Evolutionary conservation across 2,329 filamentous ascomycete genomes (phyloP), one percentile per base, ranked within the genome.

Genomic region (Ilyonectria destructans): DNA sequence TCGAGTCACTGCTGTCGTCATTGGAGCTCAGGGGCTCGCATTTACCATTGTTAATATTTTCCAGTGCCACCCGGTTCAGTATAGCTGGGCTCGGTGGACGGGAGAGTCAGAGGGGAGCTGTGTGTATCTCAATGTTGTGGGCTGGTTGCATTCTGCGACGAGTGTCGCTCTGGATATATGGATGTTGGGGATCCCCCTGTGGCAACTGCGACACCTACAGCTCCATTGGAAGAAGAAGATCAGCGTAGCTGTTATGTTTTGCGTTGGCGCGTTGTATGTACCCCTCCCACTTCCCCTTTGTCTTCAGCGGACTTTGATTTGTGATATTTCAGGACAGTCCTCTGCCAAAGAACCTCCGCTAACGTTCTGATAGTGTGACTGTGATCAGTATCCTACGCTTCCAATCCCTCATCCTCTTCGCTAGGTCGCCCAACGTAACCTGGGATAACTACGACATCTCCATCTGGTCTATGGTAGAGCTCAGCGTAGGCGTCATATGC

Each of bases 321-420:
- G 23, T 49, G 13, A 49, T 49, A 23, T 49, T 49, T 23, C 4
- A 29, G 19, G 19, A 29, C 6, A 29, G 19, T 23, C 6, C 19
- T 49, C 13, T 17, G 4, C 37, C 6, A 49, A 49, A 49, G 19
- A 17, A 49, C 19, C 8, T 29, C 6, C 15, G 15, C 46, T 49
- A 29, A 49, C 46, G 23, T 23, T 29, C 12, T 6, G 17, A 10
- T 49, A 49, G 46, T 23, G 46, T 49, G 19, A 49, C 46, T 23
- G 46, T 49, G 46, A 49, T 49, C 23, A 49, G 46, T 23, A 49
- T 49, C 46, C 46, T 49, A 23, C 46, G 46, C 46, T 49, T 49
- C 8, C 46, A 49, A 29, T 49, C 46, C 19, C 6, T 49, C 23
- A 15, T 49, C 15, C 6, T 15, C 19, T 49, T 49, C 23, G 46